These are phyloP conservation scores for Solanum chacoense DNA, from an alignment of 305 asterid genomes.

Conservation along the genomic window DNA sequence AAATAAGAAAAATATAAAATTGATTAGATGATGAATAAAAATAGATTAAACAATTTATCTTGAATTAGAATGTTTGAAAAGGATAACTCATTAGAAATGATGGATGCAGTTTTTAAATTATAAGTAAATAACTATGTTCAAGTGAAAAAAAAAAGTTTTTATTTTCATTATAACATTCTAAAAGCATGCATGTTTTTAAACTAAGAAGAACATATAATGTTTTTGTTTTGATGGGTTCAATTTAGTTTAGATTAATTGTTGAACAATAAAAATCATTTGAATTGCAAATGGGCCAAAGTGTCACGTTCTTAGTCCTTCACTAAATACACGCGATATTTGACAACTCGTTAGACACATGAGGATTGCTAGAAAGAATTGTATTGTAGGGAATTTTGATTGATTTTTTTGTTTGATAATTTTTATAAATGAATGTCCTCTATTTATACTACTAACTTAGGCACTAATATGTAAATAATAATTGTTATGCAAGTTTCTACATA, in stretches of 20 bases:
- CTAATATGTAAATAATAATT: no score
- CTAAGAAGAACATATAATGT: neutral
- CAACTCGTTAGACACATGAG: neutral
- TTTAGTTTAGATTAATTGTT: neutral
- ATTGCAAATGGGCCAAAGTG: neutral
- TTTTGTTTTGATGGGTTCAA: neutral
- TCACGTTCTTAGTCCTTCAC: neutral
- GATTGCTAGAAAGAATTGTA: neutral
- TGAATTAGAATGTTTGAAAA: neutral
- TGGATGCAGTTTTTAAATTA: neutral
- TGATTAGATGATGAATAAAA: neutral
- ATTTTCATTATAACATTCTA: neutral
- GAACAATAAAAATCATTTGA: neutral
- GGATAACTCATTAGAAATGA: neutral
- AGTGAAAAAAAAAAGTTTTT: no score
- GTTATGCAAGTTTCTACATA: neutral
- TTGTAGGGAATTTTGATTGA: neutral
- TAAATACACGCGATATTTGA: no score
- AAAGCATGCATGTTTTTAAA: neutral
- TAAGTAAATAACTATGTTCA: neutral
- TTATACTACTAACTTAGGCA: neutral
- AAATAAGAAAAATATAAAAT: neutral
- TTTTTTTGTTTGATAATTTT: no score
- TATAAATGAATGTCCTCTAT: no score
- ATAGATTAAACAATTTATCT: neutral